Conservation (phyloP, 169 alveolate genomes). For the Cryptosporidium xiaoi region DNA sequence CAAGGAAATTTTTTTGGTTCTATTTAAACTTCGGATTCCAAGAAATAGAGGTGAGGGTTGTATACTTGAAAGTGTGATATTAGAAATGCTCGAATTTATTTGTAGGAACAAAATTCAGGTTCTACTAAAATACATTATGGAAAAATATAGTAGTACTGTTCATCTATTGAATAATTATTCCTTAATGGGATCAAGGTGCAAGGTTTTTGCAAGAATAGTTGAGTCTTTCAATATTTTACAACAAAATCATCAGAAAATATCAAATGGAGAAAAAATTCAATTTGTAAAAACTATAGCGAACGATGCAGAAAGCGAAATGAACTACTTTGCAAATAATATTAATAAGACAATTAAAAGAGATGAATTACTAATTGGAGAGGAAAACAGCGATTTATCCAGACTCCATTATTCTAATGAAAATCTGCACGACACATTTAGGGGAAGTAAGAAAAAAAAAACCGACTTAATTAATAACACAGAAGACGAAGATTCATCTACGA, state of each 20-base stretch:
- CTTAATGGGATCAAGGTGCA: constrained; percentile 38
- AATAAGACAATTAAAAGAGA: background rate
- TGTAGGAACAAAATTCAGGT: constrained; percentile 60
- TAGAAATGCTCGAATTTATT: constrained; percentile 70
- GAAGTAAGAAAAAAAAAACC: background rate
- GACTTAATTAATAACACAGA: background rate
- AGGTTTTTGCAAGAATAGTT: constrained; percentile 58
- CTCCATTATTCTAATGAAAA: background rate
- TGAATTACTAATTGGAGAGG: background rate
- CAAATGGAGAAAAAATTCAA: background rate
- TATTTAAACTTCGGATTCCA: constrained; percentile 26
- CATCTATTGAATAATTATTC: constrained; percentile 16
- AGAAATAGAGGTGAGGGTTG: constrained; percentile 66
- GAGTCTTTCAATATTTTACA: constrained; percentile 21
- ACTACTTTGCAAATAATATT: background rate
- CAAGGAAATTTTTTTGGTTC: constrained; percentile 22
- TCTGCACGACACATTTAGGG: background rate
- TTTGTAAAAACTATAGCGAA: background rate
- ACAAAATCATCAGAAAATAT: background rate
- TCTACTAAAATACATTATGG: constrained; percentile 30
- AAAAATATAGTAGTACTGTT: constrained; percentile 21
- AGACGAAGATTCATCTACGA: background rate
- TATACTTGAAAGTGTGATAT: constrained; percentile 60
- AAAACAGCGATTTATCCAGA: background rate
- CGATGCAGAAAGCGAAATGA: background rate